Evolutionary conservation across 2,329 filamentous ascomycete genomes (phyloP).

Genomic region (Fusarium udum): DNA sequence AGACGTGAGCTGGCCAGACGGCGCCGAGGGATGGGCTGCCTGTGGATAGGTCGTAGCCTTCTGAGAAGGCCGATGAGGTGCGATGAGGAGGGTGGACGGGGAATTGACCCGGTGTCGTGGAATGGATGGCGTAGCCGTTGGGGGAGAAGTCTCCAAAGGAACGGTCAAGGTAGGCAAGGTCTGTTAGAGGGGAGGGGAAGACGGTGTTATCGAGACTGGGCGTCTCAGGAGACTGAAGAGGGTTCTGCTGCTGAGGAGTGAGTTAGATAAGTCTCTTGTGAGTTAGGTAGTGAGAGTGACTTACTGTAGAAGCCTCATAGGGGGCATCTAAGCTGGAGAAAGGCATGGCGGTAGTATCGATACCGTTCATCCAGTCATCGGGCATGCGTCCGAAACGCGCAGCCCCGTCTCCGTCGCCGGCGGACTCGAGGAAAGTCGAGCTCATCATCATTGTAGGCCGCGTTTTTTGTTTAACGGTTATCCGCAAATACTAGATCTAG

Average conservation of each 20-base stretch:
- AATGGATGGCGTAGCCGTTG: constrained; percentile 24
- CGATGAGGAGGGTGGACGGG: constrained; percentile 26
- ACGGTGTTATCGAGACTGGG: constrained; percentile 39
- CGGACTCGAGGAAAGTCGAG: constrained; percentile 37
- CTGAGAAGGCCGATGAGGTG: constrained; percentile 30
- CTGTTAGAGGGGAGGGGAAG: constrained; percentile 37
- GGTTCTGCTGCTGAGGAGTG: constrained; percentile 16
- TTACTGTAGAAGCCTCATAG: constrained; percentile 36
- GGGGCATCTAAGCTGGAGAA: constrained; percentile 32
- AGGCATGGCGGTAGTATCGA: constrained; percentile 34
- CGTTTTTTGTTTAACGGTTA: constrained; percentile 27
- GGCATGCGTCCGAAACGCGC: constrained; percentile 19
- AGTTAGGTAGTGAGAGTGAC: not conserved
- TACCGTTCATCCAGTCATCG: constrained; percentile 35
- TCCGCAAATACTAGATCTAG: constrained; percentile 41
- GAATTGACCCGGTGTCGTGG: constrained; percentile 34
- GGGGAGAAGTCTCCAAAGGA: constrained; percentile 38
- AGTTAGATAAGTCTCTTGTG: not conserved
- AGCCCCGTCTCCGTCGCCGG: constrained; percentile 25
- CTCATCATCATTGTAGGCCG: constrained; percentile 38
- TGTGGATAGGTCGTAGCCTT: constrained; percentile 33
- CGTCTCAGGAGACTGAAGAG: constrained; percentile 38
- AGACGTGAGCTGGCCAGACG: constrained; percentile 40
- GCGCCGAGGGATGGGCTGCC: constrained; percentile 24
- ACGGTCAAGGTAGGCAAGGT: constrained; percentile 39